Conservation (phyloP, 1,284 basidiomycete species). For the Trichosporon ovoides region DNA sequence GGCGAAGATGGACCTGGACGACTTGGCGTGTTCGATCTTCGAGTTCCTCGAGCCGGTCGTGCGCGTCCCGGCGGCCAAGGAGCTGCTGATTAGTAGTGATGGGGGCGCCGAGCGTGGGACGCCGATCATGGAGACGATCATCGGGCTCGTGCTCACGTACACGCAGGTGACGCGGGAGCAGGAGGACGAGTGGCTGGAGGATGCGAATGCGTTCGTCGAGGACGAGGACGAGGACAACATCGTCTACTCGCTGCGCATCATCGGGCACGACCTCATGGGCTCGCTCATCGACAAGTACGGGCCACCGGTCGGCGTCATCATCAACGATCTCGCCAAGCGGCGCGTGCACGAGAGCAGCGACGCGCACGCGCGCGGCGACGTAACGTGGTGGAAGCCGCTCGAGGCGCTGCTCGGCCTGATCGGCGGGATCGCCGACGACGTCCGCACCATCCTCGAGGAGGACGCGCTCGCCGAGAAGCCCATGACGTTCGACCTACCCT, state of each 20-base stretch:
- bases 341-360: conserved; percentile 35
- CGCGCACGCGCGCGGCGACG: conserved; percentile 30
- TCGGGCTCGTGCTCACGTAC: conserved; percentile 63
- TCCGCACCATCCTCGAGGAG: conserved; percentile 70
- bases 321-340: conserved; percentile 60
- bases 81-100: conserved; percentile 18
- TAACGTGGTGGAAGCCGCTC: conserved; percentile 68
- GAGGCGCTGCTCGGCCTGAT: conserved; percentile 78
- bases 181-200: conserved; percentile 85
- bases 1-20: conserved; percentile 58
- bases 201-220: conserved; percentile 85
- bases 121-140: conserved; percentile 53
- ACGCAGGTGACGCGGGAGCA: conserved; percentile 72
- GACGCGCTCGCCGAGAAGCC: conserved; percentile 58
- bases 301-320: conserved; percentile 55
- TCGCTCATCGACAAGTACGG: conserved; percentile 66
- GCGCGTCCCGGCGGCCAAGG: conserved; percentile 39
- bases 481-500: conserved; percentile 69
- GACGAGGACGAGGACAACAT: conserved; percentile 91
- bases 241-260: conserved; percentile 72
- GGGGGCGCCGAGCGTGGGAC: conserved; percentile 48
- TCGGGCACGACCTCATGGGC: conserved; percentile 74
- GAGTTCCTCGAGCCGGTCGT: conserved; percentile 70
- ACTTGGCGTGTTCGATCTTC: conserved; percentile 69
- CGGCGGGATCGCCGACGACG: conserved; percentile 73